phyloP scores from a whole-genome alignment of 768 basidiomycete species.

The Tubosaeta sp. region DNA sequence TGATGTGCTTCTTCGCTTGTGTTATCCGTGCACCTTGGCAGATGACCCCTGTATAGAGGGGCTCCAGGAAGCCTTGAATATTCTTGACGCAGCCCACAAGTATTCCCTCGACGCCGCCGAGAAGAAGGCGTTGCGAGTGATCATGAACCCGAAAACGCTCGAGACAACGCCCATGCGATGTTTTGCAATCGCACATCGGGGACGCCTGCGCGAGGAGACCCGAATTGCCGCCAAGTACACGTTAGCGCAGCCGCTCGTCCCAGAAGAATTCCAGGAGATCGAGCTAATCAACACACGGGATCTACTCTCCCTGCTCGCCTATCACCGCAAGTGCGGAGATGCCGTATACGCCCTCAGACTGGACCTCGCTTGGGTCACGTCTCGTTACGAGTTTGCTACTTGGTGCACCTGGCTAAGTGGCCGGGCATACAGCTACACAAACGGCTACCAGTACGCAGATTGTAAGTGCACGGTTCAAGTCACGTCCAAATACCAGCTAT shows the following conservation, averaged over 20 bases:
- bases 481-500: not conserved
- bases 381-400: not conserved
- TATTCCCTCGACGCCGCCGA: slow-evolving; percentile 16
- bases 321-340: slow-evolving; percentile 14
- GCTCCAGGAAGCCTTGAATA: not conserved
- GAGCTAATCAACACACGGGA: slow-evolving; percentile 22
- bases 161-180: slow-evolving; percentile 23
- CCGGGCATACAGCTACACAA: not conserved
- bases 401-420: slow-evolving; percentile 6
- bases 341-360: slow-evolving; percentile 4
- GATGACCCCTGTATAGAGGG: slow-evolving; percentile 16
- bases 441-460: not conserved
- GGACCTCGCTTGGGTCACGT: not conserved
- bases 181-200: slow-evolving; percentile 29
- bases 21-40: slow-evolving; percentile 21
- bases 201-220: slow-evolving; percentile 19
- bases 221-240: slow-evolving; percentile 27
- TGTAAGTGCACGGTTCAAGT: not conserved
- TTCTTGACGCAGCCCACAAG: slow-evolving; percentile 16
- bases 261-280: slow-evolving; percentile 25
- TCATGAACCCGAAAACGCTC: slow-evolving; percentile 18
- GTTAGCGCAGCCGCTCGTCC: slow-evolving; percentile 23
- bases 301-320: slow-evolving; percentile 23
- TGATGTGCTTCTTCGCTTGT: slow-evolving; percentile 25
- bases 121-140: slow-evolving; percentile 11